These are phyloP conservation scores for Rhynchospora tenuis DNA, from an alignment of 176 grass and related monocot genomes.

Conservation along the genomic window DNA sequence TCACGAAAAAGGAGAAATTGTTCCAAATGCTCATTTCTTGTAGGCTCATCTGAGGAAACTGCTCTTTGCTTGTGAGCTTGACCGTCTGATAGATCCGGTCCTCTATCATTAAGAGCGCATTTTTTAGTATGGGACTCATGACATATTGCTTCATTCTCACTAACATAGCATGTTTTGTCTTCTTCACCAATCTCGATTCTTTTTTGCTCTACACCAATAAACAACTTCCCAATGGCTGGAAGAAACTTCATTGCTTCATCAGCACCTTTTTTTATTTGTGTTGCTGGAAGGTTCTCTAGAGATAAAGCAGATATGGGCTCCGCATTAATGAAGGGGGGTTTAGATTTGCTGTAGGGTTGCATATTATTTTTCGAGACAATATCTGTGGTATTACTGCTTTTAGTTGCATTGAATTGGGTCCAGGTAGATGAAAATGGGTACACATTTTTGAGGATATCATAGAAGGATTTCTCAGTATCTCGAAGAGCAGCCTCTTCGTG, in stretches of 20 bases:
- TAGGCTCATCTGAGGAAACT: constrained; percentile 23
- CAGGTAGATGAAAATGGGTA: not conserved
- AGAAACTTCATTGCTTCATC: constrained; percentile 46
- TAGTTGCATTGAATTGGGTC: not conserved
- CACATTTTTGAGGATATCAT: constrained; percentile 26
- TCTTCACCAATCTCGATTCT: not conserved
- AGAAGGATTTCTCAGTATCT: constrained; percentile 35
- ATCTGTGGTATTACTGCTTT: not conserved
- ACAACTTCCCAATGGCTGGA: constrained; percentile 30
- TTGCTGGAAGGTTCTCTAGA: not conserved
- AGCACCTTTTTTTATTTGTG: constrained; percentile 23
- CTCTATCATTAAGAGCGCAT: constrained; percentile 18
- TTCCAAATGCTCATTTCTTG: constrained; percentile 44
- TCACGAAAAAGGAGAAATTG: constrained; percentile 33
- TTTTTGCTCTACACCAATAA: constrained; percentile 18
- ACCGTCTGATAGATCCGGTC: constrained; percentile 20
- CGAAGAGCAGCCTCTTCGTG: constrained; percentile 23
- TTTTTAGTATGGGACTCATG: not conserved
- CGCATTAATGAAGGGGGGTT: not conserved
- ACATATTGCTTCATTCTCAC: constrained; percentile 4
- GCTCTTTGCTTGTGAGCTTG: constrained; percentile 41
- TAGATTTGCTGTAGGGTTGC: not conserved
- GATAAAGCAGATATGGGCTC: not conserved
- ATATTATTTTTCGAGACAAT: not conserved
- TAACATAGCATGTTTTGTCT: not conserved